Evolutionary conservation across 192 early-diverging fungal genomes (phyloP), one percentile per base, ranked within the genome.

Genomic region (Kickxella alabastrina): DNA sequence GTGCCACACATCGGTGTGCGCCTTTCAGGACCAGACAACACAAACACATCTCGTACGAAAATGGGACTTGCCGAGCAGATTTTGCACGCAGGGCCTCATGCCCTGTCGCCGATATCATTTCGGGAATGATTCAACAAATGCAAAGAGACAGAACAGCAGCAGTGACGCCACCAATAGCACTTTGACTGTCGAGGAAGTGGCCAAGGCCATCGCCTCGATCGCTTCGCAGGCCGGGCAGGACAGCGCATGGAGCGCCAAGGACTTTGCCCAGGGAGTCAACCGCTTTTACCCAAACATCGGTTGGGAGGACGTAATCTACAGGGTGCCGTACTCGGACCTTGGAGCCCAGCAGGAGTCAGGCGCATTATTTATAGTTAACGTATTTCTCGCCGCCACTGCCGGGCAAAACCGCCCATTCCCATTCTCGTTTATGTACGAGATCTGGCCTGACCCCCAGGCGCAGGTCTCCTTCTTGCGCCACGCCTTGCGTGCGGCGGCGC

Each of bases 241-340:
- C 3, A 29, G 32, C 37, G 39, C 24, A 17, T 76, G 61, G 66
- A 60, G 19, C 19, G 51, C 66, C 10, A 29, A 59, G 19, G 58
- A 65, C 22, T 49, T 76, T 44, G 73, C 73, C 3, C 57, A 54
- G 10, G 57, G 52, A n/a, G 38, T 76, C 15, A 47, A 36, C 58
- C 35, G 41, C 25, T 47, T 53, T 36, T 57, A 54, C 44, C 50
- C 66, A 6, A 35, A 32, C n/a, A 47, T 76, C 14, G 65, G 57
- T 54, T 76, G 73, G 73, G 65, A 69, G 15, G 73, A 76, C n/a
- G 62, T 76, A 17, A 52, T 76, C 6, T 69, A 76, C 48, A 60
- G 62, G 14, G 54, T 76, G 24, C 62, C 67, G 0, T 58, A 65
- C 26, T 51, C 58, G 10, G 55, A 49, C 44, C 62, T 69, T 19